Conservation (phyloP, 306 rosid genomes). For the Citrullus mucosospermus region DNA sequence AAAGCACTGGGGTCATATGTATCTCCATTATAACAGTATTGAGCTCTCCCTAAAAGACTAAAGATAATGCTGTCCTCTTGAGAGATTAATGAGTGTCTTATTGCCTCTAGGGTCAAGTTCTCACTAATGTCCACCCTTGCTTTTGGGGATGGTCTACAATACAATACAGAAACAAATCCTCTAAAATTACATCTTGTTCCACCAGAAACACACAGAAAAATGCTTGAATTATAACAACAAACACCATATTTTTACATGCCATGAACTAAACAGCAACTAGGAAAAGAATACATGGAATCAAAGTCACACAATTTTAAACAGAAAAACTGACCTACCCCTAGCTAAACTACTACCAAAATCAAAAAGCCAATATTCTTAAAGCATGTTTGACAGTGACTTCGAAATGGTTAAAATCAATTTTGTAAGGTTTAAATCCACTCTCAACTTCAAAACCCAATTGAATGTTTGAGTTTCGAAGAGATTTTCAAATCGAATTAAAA, state of each 20-base stretch:
- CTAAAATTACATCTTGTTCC: not conserved
- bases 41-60: constrained; percentile 56
- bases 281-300: not conserved
- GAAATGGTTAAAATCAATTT: too few species aligned
- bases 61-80: constrained; percentile 62
- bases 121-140: constrained; percentile 42
- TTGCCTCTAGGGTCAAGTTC: constrained; percentile 38
- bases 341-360: not conserved
- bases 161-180: not conserved
- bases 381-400: too few species aligned
- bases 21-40: constrained; percentile 32
- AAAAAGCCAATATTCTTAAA: not conserved
- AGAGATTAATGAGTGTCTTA: constrained; percentile 37
- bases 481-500: too few species aligned
- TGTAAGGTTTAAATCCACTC: too few species aligned
- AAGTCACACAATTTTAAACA: not conserved
- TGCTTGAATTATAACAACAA: not conserved
- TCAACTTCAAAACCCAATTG: too few species aligned
- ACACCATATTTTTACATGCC: not conserved
- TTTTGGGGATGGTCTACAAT: constrained; percentile 1
- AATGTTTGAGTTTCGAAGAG: too few species aligned
- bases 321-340: not conserved
- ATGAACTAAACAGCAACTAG: not conserved
- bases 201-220: not conserved
- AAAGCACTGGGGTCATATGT: constrained; percentile 42